Base-by-base conservation (phyloP, 2,329 filamentous ascomycete species). In the Claviceps africana region DNA sequence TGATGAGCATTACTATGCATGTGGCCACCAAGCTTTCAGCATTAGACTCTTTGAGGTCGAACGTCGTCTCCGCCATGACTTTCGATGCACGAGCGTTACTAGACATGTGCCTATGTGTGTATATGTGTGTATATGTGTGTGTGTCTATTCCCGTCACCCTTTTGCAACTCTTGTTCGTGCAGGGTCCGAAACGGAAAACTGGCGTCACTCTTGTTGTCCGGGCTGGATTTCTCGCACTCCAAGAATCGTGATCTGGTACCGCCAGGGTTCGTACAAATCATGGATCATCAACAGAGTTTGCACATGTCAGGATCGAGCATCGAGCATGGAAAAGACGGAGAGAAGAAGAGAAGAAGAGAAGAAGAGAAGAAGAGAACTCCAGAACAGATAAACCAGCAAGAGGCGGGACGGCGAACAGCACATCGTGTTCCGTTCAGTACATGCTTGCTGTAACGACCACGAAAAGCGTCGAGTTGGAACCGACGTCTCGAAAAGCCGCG, bases 31-130 rank as follows among this genome's bases (percentile, higher is more conserved):
- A 58, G 37, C 62, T 59, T 31, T 53, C 57, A 56, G 67, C 68
- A 57, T 72, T 72, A 58, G 69, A 64, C 54, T 72, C 66, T 33
- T 55, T 58, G 40, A 68, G 58, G 52, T 72, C 59, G 52, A 67
- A 55, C 25, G 53, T 21, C 37, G 40, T 40, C 28, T 58, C 55
- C 54, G 59, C 61, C 68, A 70, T 71, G 56, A 43, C 37, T 17
- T 45, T 48, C 22, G 42, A 28, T 25, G 22, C 22, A 44, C 8
- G 42, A 2, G 42, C 13, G 42, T 17, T 25, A 4, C 19, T 44
- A 22, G 17, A 25, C 8, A 37, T 19, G 22, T 8, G 6, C 2
- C 6, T 44, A 10, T 2, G 22, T 22, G 21, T 6, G 10, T 22
- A 10, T 22, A 15, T 2, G 33, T 3, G 33, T 37, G 33, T 3